phyloP scores from a whole-genome alignment of 371 early-diverging fungal species.

The Catenaria anguillulae region DNA sequence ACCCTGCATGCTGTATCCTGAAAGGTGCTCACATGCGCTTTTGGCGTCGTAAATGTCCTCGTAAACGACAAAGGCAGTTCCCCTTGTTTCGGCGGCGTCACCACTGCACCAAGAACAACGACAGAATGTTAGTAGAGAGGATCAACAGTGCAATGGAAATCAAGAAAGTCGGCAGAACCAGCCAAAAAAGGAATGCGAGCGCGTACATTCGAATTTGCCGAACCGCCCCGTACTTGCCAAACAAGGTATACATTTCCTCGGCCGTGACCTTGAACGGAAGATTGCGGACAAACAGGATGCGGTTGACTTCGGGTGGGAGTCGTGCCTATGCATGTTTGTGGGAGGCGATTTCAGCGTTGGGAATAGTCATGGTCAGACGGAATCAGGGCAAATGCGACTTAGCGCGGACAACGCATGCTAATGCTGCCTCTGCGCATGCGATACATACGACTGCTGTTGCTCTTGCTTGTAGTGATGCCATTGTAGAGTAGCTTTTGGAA shows the following conservation, averaged over 20 bases:
- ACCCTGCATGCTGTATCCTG: conserved; percentile 89
- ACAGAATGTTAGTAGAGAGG: conserved; percentile 6
- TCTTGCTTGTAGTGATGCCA: too few species aligned
- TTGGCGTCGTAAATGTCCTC: conserved; percentile 96
- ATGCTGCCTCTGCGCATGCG: too few species aligned
- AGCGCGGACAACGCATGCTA: too few species aligned
- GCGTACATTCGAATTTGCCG: conserved; percentile 75
- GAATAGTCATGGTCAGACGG: too few species aligned
- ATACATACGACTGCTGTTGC: too few species aligned
- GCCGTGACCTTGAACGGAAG: conserved; percentile 86
- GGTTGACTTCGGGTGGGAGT: conserved; percentile 83
- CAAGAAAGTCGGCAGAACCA: too few species aligned
- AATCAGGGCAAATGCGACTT: too few species aligned
- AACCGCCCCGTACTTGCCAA: conserved; percentile 93
- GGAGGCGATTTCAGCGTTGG: too few species aligned
- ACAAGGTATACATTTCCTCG: conserved; percentile 91
- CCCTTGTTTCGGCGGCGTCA: conserved; percentile 66
- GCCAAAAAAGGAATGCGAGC: background rate
- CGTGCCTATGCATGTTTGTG: too few species aligned
- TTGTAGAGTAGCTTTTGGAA: too few species aligned
- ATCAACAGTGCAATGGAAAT: too few species aligned
- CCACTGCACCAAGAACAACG: conserved; percentile 37
- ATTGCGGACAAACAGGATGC: conserved; percentile 79
- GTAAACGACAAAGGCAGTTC: conserved; percentile 91
- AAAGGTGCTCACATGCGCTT: conserved; percentile 85